phyloP scores from a whole-genome alignment of 352 stramenopile genomes.

The Pythium monospermum region DNA sequence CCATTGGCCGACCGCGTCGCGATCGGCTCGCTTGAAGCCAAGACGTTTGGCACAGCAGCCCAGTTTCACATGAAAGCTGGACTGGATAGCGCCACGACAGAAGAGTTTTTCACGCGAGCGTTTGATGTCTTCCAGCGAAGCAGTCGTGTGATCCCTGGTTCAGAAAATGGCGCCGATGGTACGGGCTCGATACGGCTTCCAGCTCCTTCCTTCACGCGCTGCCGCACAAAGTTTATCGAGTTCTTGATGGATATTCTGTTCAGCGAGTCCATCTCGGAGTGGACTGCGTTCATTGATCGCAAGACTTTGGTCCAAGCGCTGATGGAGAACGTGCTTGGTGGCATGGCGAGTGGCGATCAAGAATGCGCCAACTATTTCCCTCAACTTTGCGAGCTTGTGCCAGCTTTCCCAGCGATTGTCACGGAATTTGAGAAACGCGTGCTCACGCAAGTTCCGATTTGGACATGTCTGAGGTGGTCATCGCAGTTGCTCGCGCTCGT shows the following conservation, averaged over 20 bases:
- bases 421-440: constrained; percentile 37
- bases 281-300: constrained; percentile 33
- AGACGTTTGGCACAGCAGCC: constrained; percentile 56
- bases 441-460: constrained; percentile 52
- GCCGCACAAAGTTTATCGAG: constrained; percentile 57
- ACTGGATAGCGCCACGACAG: constrained; percentile 31
- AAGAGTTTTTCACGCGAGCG: constrained; percentile 53
- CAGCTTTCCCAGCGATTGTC: constrained; percentile 44
- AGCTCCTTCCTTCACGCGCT: constrained; percentile 32
- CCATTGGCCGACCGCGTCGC: constrained; percentile 34
- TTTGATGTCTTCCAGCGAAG: constrained; percentile 60
- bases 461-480: constrained; percentile 76
- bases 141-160: constrained; percentile 5
- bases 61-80: constrained; percentile 51
- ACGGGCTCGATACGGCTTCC: too few species aligned
- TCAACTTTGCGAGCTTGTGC: constrained; percentile 59
- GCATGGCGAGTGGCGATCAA: constrained; percentile 55
- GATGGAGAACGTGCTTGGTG: constrained; percentile 55
- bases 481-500: constrained; percentile 73
- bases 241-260: constrained; percentile 68
- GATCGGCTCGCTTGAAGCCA: constrained; percentile 60
- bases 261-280: constrained; percentile 26
- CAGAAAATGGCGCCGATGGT: constrained; percentile 14
- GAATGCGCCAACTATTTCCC: constrained; percentile 75
- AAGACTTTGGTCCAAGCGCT: constrained; percentile 40